These are phyloP conservation scores for Wickerhamomyces silvicola DNA, from an alignment of 805 yeast genomes.

Conservation along the genomic window DNA sequence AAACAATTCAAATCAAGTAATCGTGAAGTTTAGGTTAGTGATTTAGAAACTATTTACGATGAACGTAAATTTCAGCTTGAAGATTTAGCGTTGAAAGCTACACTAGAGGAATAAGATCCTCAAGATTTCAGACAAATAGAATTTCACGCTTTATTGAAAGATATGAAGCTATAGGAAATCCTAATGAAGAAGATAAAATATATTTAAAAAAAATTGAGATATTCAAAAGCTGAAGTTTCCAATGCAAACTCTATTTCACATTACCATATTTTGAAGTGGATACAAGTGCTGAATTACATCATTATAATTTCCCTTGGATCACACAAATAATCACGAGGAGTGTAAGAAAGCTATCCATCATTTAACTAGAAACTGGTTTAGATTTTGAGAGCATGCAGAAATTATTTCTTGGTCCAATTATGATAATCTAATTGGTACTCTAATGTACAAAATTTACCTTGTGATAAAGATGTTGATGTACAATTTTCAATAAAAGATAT, in stretches of 20 bases:
- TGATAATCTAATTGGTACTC: conserved; percentile 59
- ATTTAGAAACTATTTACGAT: conserved; percentile 3
- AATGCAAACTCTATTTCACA: conserved; percentile 22
- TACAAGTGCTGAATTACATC: conserved; percentile 22
- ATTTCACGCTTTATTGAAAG: conserved; percentile 9
- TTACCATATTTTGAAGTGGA: conserved; percentile 22
- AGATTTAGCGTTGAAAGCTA: conserved; percentile 10
- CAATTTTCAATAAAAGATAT: conserved; percentile 46
- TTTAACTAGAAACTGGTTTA: conserved; percentile 47
- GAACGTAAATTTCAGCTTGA: conserved; percentile 4
- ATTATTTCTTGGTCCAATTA: conserved; percentile 56
- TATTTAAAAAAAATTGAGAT: conserved; percentile 20
- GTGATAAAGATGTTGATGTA: conserved; percentile 62
- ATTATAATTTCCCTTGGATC: conserved; percentile 27
- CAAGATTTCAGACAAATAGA: conserved; percentile 15
- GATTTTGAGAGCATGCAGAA: conserved; percentile 37
- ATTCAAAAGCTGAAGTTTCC: conserved; percentile 18
- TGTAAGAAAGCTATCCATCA: conserved; percentile 35
- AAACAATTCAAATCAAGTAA: conserved; percentile 4
- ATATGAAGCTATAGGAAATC: conserved; percentile 9
- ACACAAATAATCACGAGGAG: conserved; percentile 24
- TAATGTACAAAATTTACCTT: conserved; percentile 51
- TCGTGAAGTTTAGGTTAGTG: too few species aligned
- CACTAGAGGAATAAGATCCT: conserved; percentile 8
- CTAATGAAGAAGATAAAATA: conserved; percentile 17